Base-by-base conservation (phyloP, 352 stramenopile genomes). In the Globisporangium cederbergense region DNA sequence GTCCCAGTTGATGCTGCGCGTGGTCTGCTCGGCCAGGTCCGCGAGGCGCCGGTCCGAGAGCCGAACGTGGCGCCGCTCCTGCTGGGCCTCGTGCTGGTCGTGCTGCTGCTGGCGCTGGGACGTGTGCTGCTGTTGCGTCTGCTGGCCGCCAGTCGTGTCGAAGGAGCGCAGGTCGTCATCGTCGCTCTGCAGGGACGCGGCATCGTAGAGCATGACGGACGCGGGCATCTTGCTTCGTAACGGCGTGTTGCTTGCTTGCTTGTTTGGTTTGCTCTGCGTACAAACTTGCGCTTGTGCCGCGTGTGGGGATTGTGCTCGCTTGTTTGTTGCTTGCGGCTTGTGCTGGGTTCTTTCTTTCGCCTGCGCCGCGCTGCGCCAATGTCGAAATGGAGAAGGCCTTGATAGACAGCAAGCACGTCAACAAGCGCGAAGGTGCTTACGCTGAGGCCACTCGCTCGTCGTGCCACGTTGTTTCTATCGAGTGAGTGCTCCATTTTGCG, bases 51-150 rank as follows among this genome's bases (percentile, higher is more conserved):
- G 67, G 65, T 86, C 75, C 36, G 73, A 83, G 11, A 70, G 58
- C 7, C 77, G 75, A 53, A 86, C 77, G 54, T 81, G 78, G 45
- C 77, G 77, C 11, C 75, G 77, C 36, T 14, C 40, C 18, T 53
- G 18, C 6, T 16, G 20, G 25, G 1, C 25, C 25, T 28, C 25
- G 25, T 28, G 25, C 22, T 25, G 22, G 22, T 25, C 22, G 22
- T 25, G 22, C 22, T 25, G 22, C 4, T 55, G 18, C 8, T 32
- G 28, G 6, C 11, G 50, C 20, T 57, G 51, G 7, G 6, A 9
- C 14, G 51, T 16, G 51, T 43, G 30, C 28, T 16, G 51, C 16
- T 40, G 16, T 28, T 28, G 25, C 25, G 25, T 28, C 40, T 46
- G 40, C 8, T 46, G 40, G 55, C 28, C 38, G 38, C 20, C 34